Evolutionary conservation across 169 alveolate genomes (phyloP), one percentile per base, ranked within the genome.

Genomic region (Amoebophrya sp.): DNA sequence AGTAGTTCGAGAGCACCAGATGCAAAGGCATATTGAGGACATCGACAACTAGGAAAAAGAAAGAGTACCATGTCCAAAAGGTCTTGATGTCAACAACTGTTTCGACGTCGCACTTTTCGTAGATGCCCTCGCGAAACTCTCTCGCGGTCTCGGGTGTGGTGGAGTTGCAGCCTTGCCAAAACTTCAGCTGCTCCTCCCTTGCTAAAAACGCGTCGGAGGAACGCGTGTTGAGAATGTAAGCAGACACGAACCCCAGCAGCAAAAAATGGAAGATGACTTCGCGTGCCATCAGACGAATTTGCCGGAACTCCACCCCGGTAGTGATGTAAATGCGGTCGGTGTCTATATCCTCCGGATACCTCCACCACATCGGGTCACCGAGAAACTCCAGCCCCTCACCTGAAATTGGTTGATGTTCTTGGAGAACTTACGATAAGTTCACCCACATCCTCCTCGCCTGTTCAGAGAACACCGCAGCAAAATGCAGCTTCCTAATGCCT

Each of bases 291-390:
- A 66, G 35, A 3, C 83, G 83, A 7, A 66, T 66, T 25, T 66
- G 83, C 10, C 83, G 83, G 32, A 66, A 66, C 35, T 66, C 83
- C 39, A 66, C 83, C 32, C 83, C 83, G 35, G 38, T 66, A 25
- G 83, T 66, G 35, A 66, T 66, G 83, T 66, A 66, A 1, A 66
- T 66, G 7, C 83, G 29, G 35, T 66, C 83, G 35, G 83, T 66
- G 83, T 66, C 83, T 2, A 66, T 66, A 25, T 66, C 83, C 35
- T 66, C 83, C 83, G 83, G 83, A n/a, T 66, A 66, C 83, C 83
- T 7, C 83, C 83, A 66, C 83, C 83, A 66, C 83, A 66, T 66
- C 29, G 83, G 83, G 83, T 66, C 83, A 1, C 83, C 83, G 83
- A 66, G 83, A 25, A 66, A 66, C 35, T 66, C 83, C 39, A 66